Base-by-base conservation (phyloP, 768 basidiomycete species). In the Boletales sp. region DNA sequence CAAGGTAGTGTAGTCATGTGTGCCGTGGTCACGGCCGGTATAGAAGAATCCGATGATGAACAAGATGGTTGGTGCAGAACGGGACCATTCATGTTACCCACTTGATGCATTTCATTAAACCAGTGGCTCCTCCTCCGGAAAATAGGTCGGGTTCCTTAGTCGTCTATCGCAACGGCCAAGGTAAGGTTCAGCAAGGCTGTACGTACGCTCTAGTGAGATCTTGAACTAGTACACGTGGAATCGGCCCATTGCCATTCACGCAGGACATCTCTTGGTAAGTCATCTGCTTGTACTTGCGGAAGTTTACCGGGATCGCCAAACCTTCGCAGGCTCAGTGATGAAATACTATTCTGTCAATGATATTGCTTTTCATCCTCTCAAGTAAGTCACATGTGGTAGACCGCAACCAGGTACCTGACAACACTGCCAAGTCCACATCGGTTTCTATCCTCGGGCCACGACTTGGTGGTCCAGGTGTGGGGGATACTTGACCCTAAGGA, bases 301-400 rank as follows among this genome's bases (percentile, higher is more conserved):
- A 41, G 18, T 24, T n/a, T 14, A 29, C 12, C 12, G 14, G 45
- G 19, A 15, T 37, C 31, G 19, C 29, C 31, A 38, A 47, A 31
- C 31, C 8, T 7, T 29, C 38, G 17, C 36, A 61, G 65, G 55
- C 37, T 52, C 48, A 32, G 49, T 51, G 9, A 65, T 46, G 15
- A 81, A 79, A 53, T 70, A 82, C 52, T 83, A 81, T 51, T 69
- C 77, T 1, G 74, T 86, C 0, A 74, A 76, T 43, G 80, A 83
- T 50, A 69, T 83, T 35, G 76, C 75, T 18, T 79, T 82, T 49
- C 75, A 80, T 57, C 79, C 81, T 2, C 56, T 49, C 50, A 70
- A 74, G 81, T 79, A 59, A 50, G 69, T 44, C 40, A 5, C 35
- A n/a, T 44, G 14, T 8, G 8, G 18, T 18, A 17, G 24, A 12